Conservation (phyloP, 2,329 filamentous ascomycete species). For the Camillea tinctor region DNA sequence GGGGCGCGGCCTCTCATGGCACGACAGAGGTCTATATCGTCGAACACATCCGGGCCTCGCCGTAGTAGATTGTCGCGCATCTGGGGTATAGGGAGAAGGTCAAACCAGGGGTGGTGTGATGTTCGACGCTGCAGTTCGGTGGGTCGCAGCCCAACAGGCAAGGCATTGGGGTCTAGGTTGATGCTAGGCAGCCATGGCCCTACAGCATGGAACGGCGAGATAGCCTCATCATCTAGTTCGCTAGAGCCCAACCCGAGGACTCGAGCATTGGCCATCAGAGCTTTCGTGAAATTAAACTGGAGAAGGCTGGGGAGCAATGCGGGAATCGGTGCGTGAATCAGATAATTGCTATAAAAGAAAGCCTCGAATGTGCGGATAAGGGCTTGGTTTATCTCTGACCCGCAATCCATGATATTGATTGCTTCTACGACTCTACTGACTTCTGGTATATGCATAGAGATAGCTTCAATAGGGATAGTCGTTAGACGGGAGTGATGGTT, state of each 20-base stretch:
- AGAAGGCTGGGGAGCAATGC: slow-evolving; percentile 15
- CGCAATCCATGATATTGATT: not conserved
- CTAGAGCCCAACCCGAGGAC: slow-evolving; percentile 9
- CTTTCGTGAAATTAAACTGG: slow-evolving; percentile 17
- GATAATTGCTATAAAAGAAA: slow-evolving; percentile 4
- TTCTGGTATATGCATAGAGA: too few relatives aligned
- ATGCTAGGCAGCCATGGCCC: not conserved
- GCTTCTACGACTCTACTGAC: not conserved
- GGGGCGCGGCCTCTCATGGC: slow-evolving; percentile 2
- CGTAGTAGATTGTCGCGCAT: slow-evolving; percentile 35
- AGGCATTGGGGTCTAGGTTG: slow-evolving; percentile 2
- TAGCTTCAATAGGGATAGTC: too few relatives aligned
- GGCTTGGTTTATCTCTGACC: not conserved
- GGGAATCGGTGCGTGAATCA: slow-evolving; percentile 8
- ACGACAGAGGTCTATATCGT: slow-evolving; percentile 22
- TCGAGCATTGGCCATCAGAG: slow-evolving; percentile 14
- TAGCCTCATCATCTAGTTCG: slow-evolving; percentile 14
- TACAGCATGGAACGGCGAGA: slow-evolving; percentile 11
- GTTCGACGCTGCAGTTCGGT: slow-evolving; percentile 30
- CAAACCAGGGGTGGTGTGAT: slow-evolving; percentile 37
- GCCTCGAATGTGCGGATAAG: slow-evolving; percentile 8
- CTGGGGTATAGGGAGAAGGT: slow-evolving; percentile 35
- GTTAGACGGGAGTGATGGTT: not conserved
- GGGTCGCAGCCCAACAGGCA: slow-evolving; percentile 22
- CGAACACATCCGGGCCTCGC: slow-evolving; percentile 2